A percentile compares a stretch with the other conserved stretches of the same genome.
These are phyloP conservation scores for Colletotrichum sp. DNA, from an alignment of 2,329 filamentous ascomycete species.

Conservation along the genomic window DNA sequence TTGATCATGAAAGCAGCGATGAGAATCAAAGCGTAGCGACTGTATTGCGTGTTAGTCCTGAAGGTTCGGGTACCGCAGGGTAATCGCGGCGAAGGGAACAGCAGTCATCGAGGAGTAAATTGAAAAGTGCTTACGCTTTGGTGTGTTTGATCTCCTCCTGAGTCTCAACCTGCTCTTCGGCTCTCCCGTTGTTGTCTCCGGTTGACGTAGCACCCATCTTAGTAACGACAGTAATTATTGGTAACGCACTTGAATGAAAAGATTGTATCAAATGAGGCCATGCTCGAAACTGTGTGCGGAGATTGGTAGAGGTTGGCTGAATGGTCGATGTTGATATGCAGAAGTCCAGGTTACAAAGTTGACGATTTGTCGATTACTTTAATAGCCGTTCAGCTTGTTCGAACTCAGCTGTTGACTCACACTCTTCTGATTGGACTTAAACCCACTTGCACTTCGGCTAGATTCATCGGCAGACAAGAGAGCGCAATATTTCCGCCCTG, in stretches of 20 bases:
- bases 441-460: neutral
- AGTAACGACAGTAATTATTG: neutral
- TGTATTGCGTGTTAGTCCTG: accelerated
- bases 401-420: neutral
- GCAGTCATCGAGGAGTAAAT: too few species aligned
- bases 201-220: neutral
- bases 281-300: neutral
- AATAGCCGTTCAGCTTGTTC: neutral
- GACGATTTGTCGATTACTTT: neutral
- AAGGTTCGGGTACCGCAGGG: neutral
- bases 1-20: neutral
- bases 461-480: neutral
- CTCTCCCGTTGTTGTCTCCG: neutral
- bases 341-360: neutral
- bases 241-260: neutral
- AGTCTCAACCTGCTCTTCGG: neutral
- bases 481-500: neutral
- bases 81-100: too few species aligned
- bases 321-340: neutral
- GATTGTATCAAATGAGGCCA: neutral
- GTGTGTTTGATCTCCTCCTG: neutral
- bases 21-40: neutral
- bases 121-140: accelerated
- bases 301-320: neutral
- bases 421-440: neutral